Conservation (phyloP, 257 asterid genomes). For the Penstemon barbatus region DNA sequence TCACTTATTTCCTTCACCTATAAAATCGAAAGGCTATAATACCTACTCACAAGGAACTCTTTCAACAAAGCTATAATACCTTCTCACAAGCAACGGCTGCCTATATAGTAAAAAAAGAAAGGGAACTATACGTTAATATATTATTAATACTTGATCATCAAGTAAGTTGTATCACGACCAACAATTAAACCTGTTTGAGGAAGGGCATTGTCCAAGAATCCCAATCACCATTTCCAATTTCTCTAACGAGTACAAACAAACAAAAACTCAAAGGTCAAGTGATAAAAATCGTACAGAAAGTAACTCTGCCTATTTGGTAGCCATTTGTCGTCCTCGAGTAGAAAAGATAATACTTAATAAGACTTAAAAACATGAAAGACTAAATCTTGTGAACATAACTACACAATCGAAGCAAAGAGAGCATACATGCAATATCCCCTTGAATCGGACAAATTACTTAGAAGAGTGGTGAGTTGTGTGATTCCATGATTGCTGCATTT, state of each 20-base stretch:
- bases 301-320: neutral
- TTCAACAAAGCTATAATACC: slow-evolving; percentile 46
- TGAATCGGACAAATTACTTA: slow-evolving; percentile 66
- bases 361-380: too few relatives aligned
- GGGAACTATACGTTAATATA: slow-evolving; percentile 7
- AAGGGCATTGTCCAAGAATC: slow-evolving; percentile 93
- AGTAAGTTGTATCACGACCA: slow-evolving; percentile 10
- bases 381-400: too few relatives aligned
- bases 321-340: neutral
- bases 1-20: slow-evolving; percentile 78
- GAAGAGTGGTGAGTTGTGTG: slow-evolving; percentile 56
- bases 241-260: slow-evolving; percentile 38
- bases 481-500: slow-evolving; percentile 51
- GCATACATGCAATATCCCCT: slow-evolving; percentile 85
- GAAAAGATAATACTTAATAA: neutral
- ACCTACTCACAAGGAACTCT: slow-evolving; percentile 31
- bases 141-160: neutral
- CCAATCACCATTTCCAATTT: slow-evolving; percentile 83
- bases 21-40: slow-evolving; percentile 28
- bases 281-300: neutral
- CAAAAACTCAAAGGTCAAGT: slow-evolving; percentile 4
- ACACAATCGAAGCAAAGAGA: slow-evolving; percentile 20
- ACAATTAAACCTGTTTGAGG: slow-evolving; percentile 52
- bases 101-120: slow-evolving; percentile 37
- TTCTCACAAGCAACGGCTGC: slow-evolving; percentile 75